These are phyloP conservation scores for Cnidoscolus chayamansa DNA, from an alignment of 441 rosid genomes.

Conservation along the genomic window DNA sequence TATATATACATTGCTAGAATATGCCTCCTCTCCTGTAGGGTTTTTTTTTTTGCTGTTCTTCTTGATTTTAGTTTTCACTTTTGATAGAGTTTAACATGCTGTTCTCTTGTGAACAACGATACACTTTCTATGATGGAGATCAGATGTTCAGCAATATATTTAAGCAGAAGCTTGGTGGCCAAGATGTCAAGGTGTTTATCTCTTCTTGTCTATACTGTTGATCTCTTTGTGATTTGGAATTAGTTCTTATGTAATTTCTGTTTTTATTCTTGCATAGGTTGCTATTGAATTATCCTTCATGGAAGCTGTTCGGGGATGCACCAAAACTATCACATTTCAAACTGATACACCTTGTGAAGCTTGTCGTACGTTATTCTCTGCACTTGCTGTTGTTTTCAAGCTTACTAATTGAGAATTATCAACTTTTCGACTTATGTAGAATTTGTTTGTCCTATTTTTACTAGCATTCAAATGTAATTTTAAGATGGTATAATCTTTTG, in stretches of 20 bases:
- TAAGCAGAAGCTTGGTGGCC: conserved; percentile 69
- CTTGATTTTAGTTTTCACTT: not conserved
- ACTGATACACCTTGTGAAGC: conserved; percentile 79
- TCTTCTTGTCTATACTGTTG: conserved; percentile 10
- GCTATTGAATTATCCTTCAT: conserved; percentile 87
- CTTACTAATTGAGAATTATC: not conserved
- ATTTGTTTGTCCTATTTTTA: not conserved
- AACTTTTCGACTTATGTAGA: not conserved
- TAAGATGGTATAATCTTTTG: not conserved
- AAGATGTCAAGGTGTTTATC: conserved; percentile 76
- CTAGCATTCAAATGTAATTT: not conserved
- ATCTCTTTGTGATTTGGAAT: not conserved
- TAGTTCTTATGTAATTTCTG: conserved; percentile 12
- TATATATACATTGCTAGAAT: not conserved
- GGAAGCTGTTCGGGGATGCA: conserved; percentile 99
- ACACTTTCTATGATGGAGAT: conserved; percentile 26
- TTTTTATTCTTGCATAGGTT: conserved; percentile 43
- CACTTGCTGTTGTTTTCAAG: not conserved
- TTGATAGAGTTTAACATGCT: not conserved
- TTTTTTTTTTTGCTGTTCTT: not conserved
- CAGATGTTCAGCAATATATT: conserved; percentile 62
- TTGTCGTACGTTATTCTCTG: conserved; percentile 58
- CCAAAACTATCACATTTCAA: conserved; percentile 73
- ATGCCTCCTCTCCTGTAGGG: not conserved
- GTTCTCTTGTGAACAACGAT: conserved; percentile 17